A percentile compares a stretch with the other conserved stretches of the same genome.
Conservation (phyloP, 2,329 filamentous ascomycete genomes). For the Raffaelea albimanens region DNA sequence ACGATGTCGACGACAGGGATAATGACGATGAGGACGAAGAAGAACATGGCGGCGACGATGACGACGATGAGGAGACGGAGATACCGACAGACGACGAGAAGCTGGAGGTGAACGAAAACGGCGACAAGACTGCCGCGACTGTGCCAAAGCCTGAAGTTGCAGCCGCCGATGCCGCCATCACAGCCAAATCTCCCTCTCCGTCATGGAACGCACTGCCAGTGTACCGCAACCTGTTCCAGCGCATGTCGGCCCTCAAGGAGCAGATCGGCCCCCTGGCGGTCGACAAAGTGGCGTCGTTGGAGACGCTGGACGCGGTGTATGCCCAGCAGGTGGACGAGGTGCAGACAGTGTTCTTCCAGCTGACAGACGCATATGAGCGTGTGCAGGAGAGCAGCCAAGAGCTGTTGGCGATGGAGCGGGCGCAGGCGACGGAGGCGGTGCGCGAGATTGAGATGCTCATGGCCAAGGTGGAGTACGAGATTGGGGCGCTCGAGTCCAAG, state of each 20-base stretch:
- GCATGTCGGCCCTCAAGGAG: conserved; percentile 41
- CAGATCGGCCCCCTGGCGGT: conserved; percentile 53
- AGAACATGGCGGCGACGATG: conserved; percentile 14
- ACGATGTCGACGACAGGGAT: conserved; percentile 12
- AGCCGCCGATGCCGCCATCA: not conserved
- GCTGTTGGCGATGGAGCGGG: conserved; percentile 59
- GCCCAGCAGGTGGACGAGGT: conserved; percentile 56
- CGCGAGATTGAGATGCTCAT: conserved; percentile 73
- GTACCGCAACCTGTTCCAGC: conserved; percentile 43
- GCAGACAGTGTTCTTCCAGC: conserved; percentile 57
- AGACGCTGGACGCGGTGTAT: conserved; percentile 51
- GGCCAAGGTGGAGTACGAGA: conserved; percentile 87
- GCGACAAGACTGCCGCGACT: not conserved
- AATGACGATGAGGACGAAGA: conserved; percentile 16
- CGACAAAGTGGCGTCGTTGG: conserved; percentile 44
- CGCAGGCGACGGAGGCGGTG: conserved; percentile 58
- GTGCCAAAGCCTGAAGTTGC: not conserved
- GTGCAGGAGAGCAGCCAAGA: conserved; percentile 60
- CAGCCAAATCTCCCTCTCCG: not conserved
- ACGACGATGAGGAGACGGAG: conserved; percentile 1
- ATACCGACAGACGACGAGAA: conserved; percentile 1
- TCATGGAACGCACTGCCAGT: conserved; percentile 40
- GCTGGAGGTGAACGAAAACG: conserved; percentile 19
- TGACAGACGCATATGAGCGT: conserved; percentile 59
- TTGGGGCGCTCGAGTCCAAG: conserved; percentile 67